These are phyloP conservation scores for Alternaria angustiovoidea DNA, from an alignment of 2,329 filamentous ascomycete genomes.

Conservation along the genomic window DNA sequence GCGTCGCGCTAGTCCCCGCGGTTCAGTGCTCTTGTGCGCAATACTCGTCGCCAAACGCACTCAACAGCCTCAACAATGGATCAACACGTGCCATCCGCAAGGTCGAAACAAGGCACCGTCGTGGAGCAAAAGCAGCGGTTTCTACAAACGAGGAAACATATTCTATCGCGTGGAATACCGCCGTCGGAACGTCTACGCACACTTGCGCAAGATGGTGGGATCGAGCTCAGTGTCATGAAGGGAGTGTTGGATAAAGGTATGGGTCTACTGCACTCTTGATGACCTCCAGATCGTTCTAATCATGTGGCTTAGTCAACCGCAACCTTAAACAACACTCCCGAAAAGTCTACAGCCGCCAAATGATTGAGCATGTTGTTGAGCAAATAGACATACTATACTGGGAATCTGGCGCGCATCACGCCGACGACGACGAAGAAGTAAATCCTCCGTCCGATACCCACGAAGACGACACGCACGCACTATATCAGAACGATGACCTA, in stretches of 20 bases:
- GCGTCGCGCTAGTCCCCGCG: constrained; percentile 16
- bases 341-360: constrained; percentile 72
- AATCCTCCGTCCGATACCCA: constrained; percentile 43
- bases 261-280: not conserved
- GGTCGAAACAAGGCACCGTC: constrained; percentile 52
- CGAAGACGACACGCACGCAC: constrained; percentile 52
- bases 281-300: not conserved
- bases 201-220: constrained; percentile 57
- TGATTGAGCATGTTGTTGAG: constrained; percentile 75
- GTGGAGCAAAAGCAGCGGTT: constrained; percentile 71
- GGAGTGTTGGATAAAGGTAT: constrained; percentile 62
- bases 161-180: constrained; percentile 67
- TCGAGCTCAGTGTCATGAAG: constrained; percentile 58
- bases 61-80: constrained; percentile 10
- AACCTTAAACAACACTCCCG: constrained; percentile 70
- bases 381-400: constrained; percentile 74
- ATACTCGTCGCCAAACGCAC: not conserved
- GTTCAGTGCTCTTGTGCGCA: not conserved
- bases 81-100: constrained; percentile 11
- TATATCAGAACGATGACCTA: constrained; percentile 42
- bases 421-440: constrained; percentile 23
- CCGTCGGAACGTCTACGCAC: constrained; percentile 64
- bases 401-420: constrained; percentile 53
- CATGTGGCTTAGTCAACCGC: constrained; percentile 64
- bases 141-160: constrained; percentile 67